Base-by-base conservation (phyloP, 768 basidiomycete genomes). In the Trametes cubensis region DNA sequence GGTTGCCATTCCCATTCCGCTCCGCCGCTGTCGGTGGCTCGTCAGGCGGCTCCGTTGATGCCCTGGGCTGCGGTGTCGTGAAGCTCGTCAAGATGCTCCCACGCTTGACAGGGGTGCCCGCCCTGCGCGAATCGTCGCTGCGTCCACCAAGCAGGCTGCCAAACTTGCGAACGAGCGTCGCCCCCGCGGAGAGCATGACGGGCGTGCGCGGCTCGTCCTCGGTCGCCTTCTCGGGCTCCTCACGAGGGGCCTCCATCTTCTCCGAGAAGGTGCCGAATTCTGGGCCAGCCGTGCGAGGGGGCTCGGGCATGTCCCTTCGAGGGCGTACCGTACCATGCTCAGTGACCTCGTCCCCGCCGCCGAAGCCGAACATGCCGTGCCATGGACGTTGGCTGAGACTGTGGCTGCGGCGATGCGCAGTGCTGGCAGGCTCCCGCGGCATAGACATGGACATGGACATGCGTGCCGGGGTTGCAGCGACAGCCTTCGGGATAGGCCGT, bases 341-440 rank as follows among this genome's bases (percentile, higher is more conserved):
- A 52, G 81, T 80, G 39, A 77, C 75, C 20, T 71, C 71, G 55
- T 68, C 75, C 54, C 71, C 74, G 28, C 69, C 65, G 3, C 65
- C 66, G 23, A 68, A 62, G 15, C 87, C 85, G 72, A 89, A 86
- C 77, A 87, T 80, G 11, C 81, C 83, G 25, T 82, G 79, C 83
- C 86, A 84, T 13, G 90, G 92, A 20, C 90, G 76, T 70, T 92
- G 89, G 54, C 88, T 90, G 73, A 94, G 80, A 69, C 90, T 91
- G 72, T 94, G 92, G 63, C 90, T 93, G 56, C 92, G 80, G 55
- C 88, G 81, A 74, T 95, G 93, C 6, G 88, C 90, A 30, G 87
- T 87, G 4, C 87, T 88, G 8, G 89, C 85, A 2, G 92, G 92
- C 1, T 89, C 85, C 39, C 89, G 81, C 0, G 89, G 90, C 58